Evolutionary conservation across 2,329 filamentous ascomycete genomes (phyloP).

Genomic region (Hypoxylon sp.): DNA sequence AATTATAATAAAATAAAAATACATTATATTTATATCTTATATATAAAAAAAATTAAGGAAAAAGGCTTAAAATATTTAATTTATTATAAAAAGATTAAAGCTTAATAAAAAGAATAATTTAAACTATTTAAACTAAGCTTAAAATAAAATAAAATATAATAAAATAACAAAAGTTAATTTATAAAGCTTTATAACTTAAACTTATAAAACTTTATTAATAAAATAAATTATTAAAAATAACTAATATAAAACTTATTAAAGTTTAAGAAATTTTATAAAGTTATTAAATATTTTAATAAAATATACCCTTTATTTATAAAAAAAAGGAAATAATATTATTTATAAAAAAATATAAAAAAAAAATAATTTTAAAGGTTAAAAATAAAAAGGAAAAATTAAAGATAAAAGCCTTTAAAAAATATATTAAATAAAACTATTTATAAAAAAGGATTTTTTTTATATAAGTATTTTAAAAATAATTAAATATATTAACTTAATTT

Average conservation of each 20-base stretch:
- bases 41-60: slow-evolving; percentile 7
- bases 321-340: slow-evolving; percentile 14
- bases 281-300: slow-evolving; percentile 7
- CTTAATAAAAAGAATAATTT: background rate
- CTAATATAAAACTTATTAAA: background rate
- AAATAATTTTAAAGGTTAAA: background rate
- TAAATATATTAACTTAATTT: background rate
- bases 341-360: slow-evolving; percentile 8
- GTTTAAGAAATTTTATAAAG: slow-evolving; percentile 10
- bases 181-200: slow-evolving; percentile 4
- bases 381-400: background rate
- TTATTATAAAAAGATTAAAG: slow-evolving; percentile 10
- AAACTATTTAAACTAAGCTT: background rate
- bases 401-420: background rate
- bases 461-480: slow-evolving; percentile 4
- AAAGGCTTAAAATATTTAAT: slow-evolving; percentile 17
- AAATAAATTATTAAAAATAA: background rate
- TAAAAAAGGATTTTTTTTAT: background rate
- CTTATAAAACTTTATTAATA: slow-evolving; percentile 3
- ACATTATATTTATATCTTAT: slow-evolving; percentile 16
- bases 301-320: slow-evolving; percentile 1
- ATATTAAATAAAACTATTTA: background rate
- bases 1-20: slow-evolving; percentile 12
- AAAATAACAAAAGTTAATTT: background rate
- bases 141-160: slow-evolving; percentile 7